Evolutionary conservation across 805 yeast genomes (phyloP), one percentile per base, ranked within the genome.

Genomic region (Kregervanrija delftensis): DNA sequence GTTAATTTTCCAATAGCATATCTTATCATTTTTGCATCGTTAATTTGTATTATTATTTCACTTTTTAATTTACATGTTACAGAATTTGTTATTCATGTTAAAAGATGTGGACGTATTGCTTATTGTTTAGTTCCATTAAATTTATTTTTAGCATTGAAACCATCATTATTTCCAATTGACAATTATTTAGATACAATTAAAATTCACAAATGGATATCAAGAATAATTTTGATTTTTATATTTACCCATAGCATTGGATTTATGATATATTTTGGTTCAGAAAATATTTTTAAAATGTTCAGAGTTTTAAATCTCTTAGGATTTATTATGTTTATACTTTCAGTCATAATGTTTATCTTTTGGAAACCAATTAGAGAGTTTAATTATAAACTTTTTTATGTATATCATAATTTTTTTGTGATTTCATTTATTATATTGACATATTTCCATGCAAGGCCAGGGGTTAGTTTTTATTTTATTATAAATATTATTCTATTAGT

Each of bases 191-290:
- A 75, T 42, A 63, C 76, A 11, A 55, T 85, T 11, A 68, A 68
- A 14, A 53, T 84, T 8, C 95, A 85, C 57, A 83, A 82, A 54
- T 83, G 91, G 90, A 51, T 82, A 1, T 80, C 89, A 4, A 65
- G 91, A 47, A 34, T 79, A 2, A 72, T 82, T 16, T 56, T 79
- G 1, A 48, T 69, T 0, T 57, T 73, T 31, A 71, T 73, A 0
- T 37, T 71, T 0, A 40, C 72, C 3, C 95, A 85, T 54, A 67
- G 79, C 0, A 39, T 76, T 12, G 81, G 79, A 1, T 85, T 68
- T 55, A 32, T 74, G 4, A 56, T 64, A 9, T 84, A 84, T 87
- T 38, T 48, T 8, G 38, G 55, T 2, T 30, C 55, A 0, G 67
- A 65, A 4, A 69, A 69, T 1, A 51, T 65, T 0, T 53, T 67